These are phyloP conservation scores for Xylogone sp. DNA, from an alignment of 2,329 filamentous ascomycete species.

Conservation along the genomic window DNA sequence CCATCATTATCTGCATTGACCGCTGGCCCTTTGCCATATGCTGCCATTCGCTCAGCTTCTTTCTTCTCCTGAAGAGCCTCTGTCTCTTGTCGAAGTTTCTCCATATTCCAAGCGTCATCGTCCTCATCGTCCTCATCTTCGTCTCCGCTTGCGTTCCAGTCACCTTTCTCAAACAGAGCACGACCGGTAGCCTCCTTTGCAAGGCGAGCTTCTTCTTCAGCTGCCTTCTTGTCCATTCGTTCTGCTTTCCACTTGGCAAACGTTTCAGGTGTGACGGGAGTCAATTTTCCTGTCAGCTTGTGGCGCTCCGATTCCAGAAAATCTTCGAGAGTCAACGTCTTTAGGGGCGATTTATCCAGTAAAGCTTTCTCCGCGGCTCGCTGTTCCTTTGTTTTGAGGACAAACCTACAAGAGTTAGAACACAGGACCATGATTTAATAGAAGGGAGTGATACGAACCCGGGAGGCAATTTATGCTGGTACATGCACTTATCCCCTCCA, in stretches of 20 bases:
- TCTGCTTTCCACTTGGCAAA: conserved; percentile 98
- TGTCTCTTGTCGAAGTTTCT: conserved; percentile 80
- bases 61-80: conserved; percentile 69
- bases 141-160: conserved; percentile 72
- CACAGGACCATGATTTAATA: not conserved
- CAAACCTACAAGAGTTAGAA: conserved; percentile 58
- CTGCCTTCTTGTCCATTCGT: conserved; percentile 89
- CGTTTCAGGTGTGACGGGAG: conserved; percentile 86
- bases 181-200: conserved; percentile 95
- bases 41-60: conserved; percentile 66
- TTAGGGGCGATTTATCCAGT: conserved; percentile 91
- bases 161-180: conserved; percentile 93
- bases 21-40: conserved; percentile 10
- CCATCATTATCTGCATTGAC: conserved; percentile 10
- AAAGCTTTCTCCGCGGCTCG: conserved; percentile 91
- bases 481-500: conserved; percentile 96
- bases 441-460: conserved; percentile 60
- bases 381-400: conserved; percentile 97
- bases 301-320: conserved; percentile 95
- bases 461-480: conserved; percentile 90
- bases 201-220: conserved; percentile 83
- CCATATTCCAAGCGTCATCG: conserved; percentile 68
- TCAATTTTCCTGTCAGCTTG: conserved; percentile 87
- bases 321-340: conserved; percentile 93
- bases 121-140: conserved; percentile 47